These are phyloP conservation scores for Boechera stricta DNA, from an alignment of 345 rosid species.

Conservation along the genomic window DNA sequence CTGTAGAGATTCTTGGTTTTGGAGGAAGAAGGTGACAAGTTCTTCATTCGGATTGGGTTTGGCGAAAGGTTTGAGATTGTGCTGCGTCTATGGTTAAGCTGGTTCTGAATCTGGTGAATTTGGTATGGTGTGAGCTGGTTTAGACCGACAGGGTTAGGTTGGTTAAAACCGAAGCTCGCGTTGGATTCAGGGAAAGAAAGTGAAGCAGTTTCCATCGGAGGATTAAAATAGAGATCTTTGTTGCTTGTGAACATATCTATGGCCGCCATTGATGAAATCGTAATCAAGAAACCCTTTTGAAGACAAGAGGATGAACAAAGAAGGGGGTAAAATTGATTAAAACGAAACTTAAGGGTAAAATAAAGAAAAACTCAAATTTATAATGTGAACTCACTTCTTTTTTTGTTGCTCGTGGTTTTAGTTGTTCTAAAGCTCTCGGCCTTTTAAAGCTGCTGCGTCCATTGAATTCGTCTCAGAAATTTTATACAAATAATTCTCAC, in stretches of 20 bases:
- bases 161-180: conserved; percentile 36
- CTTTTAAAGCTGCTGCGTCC: conserved; percentile 35
- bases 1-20: conserved; percentile 61
- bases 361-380: conserved; percentile 5
- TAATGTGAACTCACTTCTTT: not conserved
- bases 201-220: conserved; percentile 31
- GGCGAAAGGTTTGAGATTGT: conserved; percentile 45
- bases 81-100: conserved; percentile 46
- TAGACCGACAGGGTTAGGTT: conserved; percentile 53
- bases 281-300: not conserved
- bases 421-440: conserved; percentile 2
- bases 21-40: conserved; percentile 5
- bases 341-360: not conserved
- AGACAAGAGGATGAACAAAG: not conserved
- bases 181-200: conserved; percentile 12
- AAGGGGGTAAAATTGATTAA: not conserved
- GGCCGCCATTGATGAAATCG: conserved; percentile 47
- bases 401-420: conserved; percentile 45
- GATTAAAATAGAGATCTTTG: conserved; percentile 46
- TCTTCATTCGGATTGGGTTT: conserved; percentile 63
- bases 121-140: conserved; percentile 66
- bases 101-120: conserved; percentile 68
- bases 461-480: conserved; percentile 17
- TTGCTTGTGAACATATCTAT: conserved; percentile 42
- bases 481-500: not conserved